These are phyloP conservation scores for Triticum monococcum DNA, from an alignment of 176 grass and related monocot species.

Conservation along the genomic window DNA sequence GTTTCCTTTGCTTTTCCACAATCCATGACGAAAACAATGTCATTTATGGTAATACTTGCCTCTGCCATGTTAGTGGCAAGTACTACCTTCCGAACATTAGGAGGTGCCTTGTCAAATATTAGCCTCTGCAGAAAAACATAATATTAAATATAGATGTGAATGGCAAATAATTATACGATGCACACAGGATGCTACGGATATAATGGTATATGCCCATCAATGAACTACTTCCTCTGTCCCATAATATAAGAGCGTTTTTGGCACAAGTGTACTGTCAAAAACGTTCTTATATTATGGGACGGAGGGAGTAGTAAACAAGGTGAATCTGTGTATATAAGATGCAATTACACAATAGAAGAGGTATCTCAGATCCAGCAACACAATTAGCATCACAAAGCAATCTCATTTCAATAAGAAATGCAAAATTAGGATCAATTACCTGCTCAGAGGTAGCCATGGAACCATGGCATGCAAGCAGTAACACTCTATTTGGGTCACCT, in stretches of 20 bases:
- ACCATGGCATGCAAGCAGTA: constrained; percentile 91
- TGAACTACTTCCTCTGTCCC: neutral
- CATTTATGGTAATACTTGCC: constrained; percentile 99
- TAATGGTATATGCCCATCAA: neutral
- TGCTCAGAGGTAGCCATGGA: constrained; percentile 97
- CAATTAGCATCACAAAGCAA: neutral
- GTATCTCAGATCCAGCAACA: neutral
- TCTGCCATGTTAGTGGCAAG: constrained; percentile 99
- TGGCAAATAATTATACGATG: neutral
- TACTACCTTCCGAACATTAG: constrained; percentile 90
- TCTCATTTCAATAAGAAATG: neutral
- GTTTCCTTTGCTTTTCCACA: constrained; percentile 99
- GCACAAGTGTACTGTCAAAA: too few species aligned
- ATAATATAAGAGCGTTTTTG: too few species aligned
- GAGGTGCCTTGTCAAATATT: constrained; percentile 87
- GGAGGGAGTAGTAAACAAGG: neutral
- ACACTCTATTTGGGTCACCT: constrained; percentile 90
- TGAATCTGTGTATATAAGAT: neutral
- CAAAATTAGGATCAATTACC: constrained; percentile 44
- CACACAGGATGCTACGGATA: neutral
- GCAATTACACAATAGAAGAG: neutral
- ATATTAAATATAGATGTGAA: constrained; percentile 25
- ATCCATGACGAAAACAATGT: constrained; percentile 94
- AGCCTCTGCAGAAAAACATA: constrained; percentile 55
- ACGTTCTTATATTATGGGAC: too few species aligned